Evolutionary conservation across 192 early-diverging fungal species (phyloP), one percentile per base, ranked within the genome.

Genomic region (Coemansia sp.): DNA sequence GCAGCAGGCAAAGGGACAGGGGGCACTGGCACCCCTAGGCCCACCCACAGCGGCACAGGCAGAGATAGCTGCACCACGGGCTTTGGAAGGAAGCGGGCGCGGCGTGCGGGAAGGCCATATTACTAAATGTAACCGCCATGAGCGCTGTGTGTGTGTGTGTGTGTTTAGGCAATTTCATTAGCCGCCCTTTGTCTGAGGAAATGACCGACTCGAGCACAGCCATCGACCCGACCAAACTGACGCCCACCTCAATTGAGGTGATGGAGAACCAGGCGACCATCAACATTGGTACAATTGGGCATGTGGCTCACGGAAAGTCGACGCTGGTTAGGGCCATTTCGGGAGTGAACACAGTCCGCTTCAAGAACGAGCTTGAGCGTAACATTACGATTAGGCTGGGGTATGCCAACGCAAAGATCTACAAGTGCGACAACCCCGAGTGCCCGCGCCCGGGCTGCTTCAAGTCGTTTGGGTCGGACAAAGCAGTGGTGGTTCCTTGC

Each of bases 331-430:
- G 92, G 67, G 93, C 96, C 30, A 95, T 97, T 55, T 97, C 94
- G 26, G 93, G 93, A 47, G 94, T 97, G 17, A 89, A 91, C 79
- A 99, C 96, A 26, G 89, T 97, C 39, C 85, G 96, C 37, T 99
- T 97, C 76, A 92, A 93, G 77, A 96, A 90, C 65, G 96, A 99
- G 70, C 78, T 94, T 43, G 92, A 95, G 78, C 84, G 92, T 60
- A 99, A 99, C 77, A 99, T 97, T 82, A 99, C 96, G 37, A 99
- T 99, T 75, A 99, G 95, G 76, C 81, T 99, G 29, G 96, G 96
- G 38, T 99, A 99, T 58, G 94, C 96, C 47, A 99, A 99, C 54
- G 94, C 96, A 43, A 99, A 99, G 88, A 94, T 99, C 37, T 99
- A 94, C 82, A 96, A 99, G 78, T 99, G 96, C 80, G 82, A 85